phyloP scores from a whole-genome alignment of 2,329 filamentous ascomycete species.

The Penicillium brasilianum region DNA sequence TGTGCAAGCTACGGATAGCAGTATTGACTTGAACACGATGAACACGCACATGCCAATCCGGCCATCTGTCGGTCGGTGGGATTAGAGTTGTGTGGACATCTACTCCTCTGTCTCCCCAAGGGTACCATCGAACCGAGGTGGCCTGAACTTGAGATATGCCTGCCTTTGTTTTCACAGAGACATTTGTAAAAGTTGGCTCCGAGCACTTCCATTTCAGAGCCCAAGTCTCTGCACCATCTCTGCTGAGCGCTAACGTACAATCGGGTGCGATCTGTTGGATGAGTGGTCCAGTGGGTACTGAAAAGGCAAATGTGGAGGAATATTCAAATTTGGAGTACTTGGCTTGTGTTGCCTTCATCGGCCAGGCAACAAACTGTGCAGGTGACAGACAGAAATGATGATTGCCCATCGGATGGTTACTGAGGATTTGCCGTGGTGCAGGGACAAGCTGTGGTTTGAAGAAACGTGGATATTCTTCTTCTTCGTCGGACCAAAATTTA shows the following conservation, averaged over 20 bases:
- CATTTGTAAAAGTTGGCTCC: conserved; percentile 8
- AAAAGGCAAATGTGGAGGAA: conserved; percentile 55
- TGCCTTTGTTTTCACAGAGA: neutral
- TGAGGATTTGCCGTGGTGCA: conserved; percentile 53
- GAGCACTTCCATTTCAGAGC: conserved; percentile 43
- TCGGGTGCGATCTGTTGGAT: conserved; percentile 50
- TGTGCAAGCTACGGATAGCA: conserved; percentile 9
- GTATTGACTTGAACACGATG: conserved; percentile 19
- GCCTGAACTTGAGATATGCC: neutral
- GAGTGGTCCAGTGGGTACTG: conserved; percentile 46
- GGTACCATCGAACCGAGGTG: conserved; percentile 19
- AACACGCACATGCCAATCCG: conserved; percentile 28
- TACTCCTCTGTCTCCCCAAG: conserved; percentile 23
- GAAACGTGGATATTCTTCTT: conserved; percentile 43
- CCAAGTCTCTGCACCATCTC: conserved; percentile 48
- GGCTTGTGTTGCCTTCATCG: conserved; percentile 49
- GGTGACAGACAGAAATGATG: conserved; percentile 54
- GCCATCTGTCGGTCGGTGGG: conserved; percentile 19
- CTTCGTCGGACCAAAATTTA: conserved; percentile 54
- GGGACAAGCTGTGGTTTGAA: conserved; percentile 20
- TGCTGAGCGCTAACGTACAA: conserved; percentile 45
- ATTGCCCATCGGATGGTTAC: conserved; percentile 36
- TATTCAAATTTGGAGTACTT: conserved; percentile 58
- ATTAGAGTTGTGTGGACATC: conserved; percentile 21
- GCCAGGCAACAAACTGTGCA: conserved; percentile 47